Evolutionary conservation across 2,329 filamentous ascomycete genomes (phyloP), one percentile per base, ranked within the genome.

Genomic region (Fusarium xylarioides): DNA sequence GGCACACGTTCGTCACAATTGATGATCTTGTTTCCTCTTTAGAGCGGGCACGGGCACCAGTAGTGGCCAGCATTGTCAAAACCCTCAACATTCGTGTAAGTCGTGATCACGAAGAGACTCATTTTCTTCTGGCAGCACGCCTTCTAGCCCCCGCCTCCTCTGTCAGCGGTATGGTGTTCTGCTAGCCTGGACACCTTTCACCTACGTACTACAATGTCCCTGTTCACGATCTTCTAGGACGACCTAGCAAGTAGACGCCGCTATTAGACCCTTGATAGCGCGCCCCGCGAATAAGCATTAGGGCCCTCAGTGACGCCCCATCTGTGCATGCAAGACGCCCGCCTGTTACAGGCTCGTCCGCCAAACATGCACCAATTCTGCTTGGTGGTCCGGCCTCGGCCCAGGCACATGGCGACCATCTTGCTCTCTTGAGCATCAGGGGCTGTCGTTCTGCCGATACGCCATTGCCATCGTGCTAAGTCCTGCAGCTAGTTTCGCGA

Each of bases 321-420:
- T 78, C 70, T 74, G 63, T 76, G 74, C 74, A 78, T 78, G 71
- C 73, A 68, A 70, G 68, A 75, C 74, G 76, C 71, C 73, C 70
- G 74, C 60, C 71, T 76, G 46, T 46, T 69, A 68, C 73, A 76
- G 74, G 71, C 71, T 56, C 62, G 62, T 68, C 71, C 72, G 52
- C 63, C 63, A 56, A 42, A 68, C 66, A 68, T 64, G 68, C 71
- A 70, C 74, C 58, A 59, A 67, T 62, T 64, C 60, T 46, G 65
- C 57, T 50, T 52, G 55, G 56, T 65, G 61, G 71, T 75, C 75
- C 65, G 74, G 75, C 74, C 61, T 74, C 75, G 76, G 76, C 72
- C 63, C 73, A 77, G 64, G 73, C 66, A 76, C 76, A 75, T 63
- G 69, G 59, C 53, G 59, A 50, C 71, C 50, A 68, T 74, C 56